Evolutionary conservation across 2,329 filamentous ascomycete genomes (phyloP), one percentile per base, ranked within the genome.

Genomic region (Fusarium armeniacum): DNA sequence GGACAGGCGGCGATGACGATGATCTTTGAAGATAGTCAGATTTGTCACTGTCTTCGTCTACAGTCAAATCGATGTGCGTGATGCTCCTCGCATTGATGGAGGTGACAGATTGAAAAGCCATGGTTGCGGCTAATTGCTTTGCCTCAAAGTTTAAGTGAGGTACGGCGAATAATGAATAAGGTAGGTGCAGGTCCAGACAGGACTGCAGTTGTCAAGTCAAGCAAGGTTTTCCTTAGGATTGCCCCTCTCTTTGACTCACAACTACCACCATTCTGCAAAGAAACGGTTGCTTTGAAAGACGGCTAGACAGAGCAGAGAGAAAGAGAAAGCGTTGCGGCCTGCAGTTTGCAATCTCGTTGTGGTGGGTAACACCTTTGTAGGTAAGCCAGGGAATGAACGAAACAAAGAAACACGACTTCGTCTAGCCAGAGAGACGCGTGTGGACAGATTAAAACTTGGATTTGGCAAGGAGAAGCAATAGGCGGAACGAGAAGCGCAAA

Each of bases 221-320:
- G 33, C 15, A 71, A 71, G 69, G 69, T 75, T 73, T 72, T 70
- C 62, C 65, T 30, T 65, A 74, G 65, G 62, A 73, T 71, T 69
- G 72, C 68, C 66, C 70, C 70, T 74, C 70, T 72, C 65, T 63
- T 54, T 69, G 52, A 59, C 60, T 58, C 28, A 62, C 62, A 67
- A 57, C 72, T 68, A 49, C 72, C 50, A 73, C 60, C 73, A 75
- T 75, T 68, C 73, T 75, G 59, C 58, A 58, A 41, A 60, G 35
- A 45, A 40, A 50, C 30, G 50, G 44, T 43, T 28, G 40, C 24
- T 46, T 51, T 45, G 30, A 46, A 41, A 43, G 50, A 65, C 20
- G 22, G 24, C 9, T 22, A 40, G 30, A 64, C 52, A 26, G 18
- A 18, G 12, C 11, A 18, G 24, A 49, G 24, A 32, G 36, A 32